A percentile compares a stretch with the other conserved stretches of the same genome.
Evolutionary conservation across 2,329 filamentous ascomycete genomes (phyloP).

Genomic region (Sordariomycetes sp.): DNA sequence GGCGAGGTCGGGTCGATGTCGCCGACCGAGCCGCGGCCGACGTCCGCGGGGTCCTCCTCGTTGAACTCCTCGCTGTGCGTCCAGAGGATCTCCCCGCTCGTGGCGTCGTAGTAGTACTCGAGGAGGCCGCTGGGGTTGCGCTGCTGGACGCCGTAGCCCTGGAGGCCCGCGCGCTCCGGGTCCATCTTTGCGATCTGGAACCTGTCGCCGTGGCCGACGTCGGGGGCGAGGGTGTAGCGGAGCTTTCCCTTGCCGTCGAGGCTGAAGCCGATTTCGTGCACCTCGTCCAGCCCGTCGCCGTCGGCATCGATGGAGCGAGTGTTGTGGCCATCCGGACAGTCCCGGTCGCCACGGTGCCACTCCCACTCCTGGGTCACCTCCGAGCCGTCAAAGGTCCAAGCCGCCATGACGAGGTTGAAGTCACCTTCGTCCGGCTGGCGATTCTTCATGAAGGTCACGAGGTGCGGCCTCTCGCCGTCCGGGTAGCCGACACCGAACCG

Average conservation of each 20-base stretch:
- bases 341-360: conserved; percentile 7
- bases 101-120: conserved; percentile 14
- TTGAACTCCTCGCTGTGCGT: conserved; percentile 7
- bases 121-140: conserved; percentile 8
- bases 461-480: conserved; percentile 8
- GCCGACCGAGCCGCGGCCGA: conserved; percentile 11
- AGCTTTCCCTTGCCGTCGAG: conserved; percentile 12
- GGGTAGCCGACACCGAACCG: conserved; percentile 11
- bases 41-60: neutral
- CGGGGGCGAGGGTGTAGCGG: conserved; percentile 9
- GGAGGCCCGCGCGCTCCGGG: conserved; percentile 9
- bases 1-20: conserved; percentile 11
- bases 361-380: conserved; percentile 11
- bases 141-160: conserved; percentile 13
- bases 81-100: conserved; percentile 9
- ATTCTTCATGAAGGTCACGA: conserved; percentile 12
- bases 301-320: conserved; percentile 12
- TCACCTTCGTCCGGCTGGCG: conserved; percentile 5
- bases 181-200: conserved; percentile 14
- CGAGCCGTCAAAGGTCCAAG: conserved; percentile 11
- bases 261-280: conserved; percentile 12
- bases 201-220: conserved; percentile 12
- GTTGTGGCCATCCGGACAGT: conserved; percentile 12
- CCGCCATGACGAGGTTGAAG: conserved; percentile 4
- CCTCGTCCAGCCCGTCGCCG: conserved; percentile 10